Evolutionary conservation across 1,284 basidiomycete species (phyloP), one percentile per base, ranked within the genome.

Genomic region (Apiotrichum domesticum): DNA sequence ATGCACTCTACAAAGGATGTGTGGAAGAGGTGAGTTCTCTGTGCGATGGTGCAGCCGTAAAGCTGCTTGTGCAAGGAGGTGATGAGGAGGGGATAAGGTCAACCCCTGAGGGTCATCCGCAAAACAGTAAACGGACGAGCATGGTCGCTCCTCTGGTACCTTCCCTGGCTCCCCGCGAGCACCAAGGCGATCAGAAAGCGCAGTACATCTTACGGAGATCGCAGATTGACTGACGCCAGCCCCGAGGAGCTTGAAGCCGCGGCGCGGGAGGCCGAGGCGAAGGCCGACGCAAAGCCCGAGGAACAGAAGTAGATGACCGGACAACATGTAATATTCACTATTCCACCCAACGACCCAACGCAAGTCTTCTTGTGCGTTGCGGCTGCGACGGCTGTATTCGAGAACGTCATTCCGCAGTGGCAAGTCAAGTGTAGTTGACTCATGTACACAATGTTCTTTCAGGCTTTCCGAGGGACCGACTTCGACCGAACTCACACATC

Each of bases 1-100:
- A 91, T 94, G 89, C 86, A 90, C 63, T 88, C 85, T 1, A 86
- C 90, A 0, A 90, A 88, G 69, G 86, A 87, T 58, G 80, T 93
- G 11, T 93, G 88, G 88, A 91, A 87, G 70, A 70, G 67, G 71
- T 77, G 58, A 68, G 76, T 73, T 5, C 5, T 6, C 37, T 2
- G 35, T 7, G n/a, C n/a, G 15, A 2, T 11, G 8, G 21, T 7
- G 15, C 15, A 49, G 15, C 6, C 21, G 8, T 2, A 34, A n/a
- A 33, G 37, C 35, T 1, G n/a, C 9, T 3, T 29, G 29, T 29
- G 37, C 10, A 14, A 39, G 14, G 45, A 14, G 33, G 7, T 4
- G 46, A 48, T 10, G 29, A 1, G 11, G 33, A 35, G 41, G 15
- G n/a, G 40, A 15, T 34, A 14, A 14, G 14, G 49, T 13, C 4